Evolutionary conservation across 306 rosid species (phyloP).

Genomic region (Corylus heterophylla): DNA sequence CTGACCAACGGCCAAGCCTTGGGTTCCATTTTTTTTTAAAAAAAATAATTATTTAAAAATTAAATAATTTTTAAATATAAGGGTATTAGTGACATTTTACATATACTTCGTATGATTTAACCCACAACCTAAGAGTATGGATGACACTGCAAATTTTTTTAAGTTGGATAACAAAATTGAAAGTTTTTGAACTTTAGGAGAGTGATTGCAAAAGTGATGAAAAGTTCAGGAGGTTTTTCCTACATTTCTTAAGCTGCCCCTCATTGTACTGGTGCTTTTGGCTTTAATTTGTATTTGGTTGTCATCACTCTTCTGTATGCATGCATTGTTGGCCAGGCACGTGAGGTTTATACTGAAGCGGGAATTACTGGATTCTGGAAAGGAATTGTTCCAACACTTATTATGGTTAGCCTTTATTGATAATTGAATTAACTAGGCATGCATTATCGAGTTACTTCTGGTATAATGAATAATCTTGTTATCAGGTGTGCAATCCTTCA

Average conservation of each 20-base stretch:
- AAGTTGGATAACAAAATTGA: no score
- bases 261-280: neutral
- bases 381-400: constrained; percentile 80
- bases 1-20: no score
- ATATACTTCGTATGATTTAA: no score
- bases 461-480: constrained; percentile 27
- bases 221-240: no score
- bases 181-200: no score
- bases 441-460: neutral
- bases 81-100: no score
- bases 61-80: no score
- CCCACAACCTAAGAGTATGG: no score
- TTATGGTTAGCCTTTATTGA: constrained; percentile 59
- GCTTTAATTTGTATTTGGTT: neutral
- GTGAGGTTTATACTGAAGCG: constrained; percentile 64
- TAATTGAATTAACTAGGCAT: constrained; percentile 15
- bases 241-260: neutral
- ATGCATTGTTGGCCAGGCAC: constrained; percentile 44
- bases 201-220: no score
- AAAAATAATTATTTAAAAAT: no score
- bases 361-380: constrained; percentile 81
- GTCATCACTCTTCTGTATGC: constrained; percentile 19
- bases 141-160: no score
- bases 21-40: no score
- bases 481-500: constrained; percentile 81